Percentiles rank a stretch among this genome's conserved stretches.
phyloP scores from a whole-genome alignment of 306 rosid genomes.

The Vigna angularis region DNA sequence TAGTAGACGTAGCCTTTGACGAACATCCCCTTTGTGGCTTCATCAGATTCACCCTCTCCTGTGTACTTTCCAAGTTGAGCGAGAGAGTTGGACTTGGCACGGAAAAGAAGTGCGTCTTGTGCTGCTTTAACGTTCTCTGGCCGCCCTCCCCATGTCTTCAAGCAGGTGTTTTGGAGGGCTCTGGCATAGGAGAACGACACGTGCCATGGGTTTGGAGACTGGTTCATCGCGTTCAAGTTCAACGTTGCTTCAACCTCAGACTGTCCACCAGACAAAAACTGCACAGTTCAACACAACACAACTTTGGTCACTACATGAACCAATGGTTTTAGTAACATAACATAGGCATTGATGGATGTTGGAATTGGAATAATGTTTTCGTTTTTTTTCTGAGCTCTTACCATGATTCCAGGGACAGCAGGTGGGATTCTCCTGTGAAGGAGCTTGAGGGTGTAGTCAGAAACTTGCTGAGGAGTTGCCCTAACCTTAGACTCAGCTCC shows the following conservation, averaged over 20 bases:
- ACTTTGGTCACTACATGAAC: conserved; percentile 24
- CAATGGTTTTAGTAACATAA: neutral
- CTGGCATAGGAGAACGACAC: conserved; percentile 98
- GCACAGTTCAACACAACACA: conserved; percentile 15
- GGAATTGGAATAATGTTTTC: neutral
- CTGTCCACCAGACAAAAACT: conserved; percentile 99
- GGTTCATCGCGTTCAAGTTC: conserved; percentile 84
- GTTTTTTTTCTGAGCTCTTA: conserved; percentile 32
- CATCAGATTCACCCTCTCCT: conserved; percentile 92
- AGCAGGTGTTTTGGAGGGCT: conserved; percentile 91
- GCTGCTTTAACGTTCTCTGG: conserved; percentile 88
- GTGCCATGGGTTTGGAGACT: conserved; percentile 95
- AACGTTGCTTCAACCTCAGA: conserved; percentile 97
- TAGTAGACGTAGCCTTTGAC: conserved; percentile 87
- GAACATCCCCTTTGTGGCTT: conserved; percentile 81
- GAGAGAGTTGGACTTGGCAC: conserved; percentile 92
- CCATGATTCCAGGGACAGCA: conserved; percentile 98
- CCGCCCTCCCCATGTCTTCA: conserved; percentile 96
- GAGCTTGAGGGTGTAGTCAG: conserved; percentile 87
- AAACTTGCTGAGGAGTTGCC: conserved; percentile 77
- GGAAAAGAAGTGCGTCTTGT: conserved; percentile 74
- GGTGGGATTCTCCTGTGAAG: conserved; percentile 89
- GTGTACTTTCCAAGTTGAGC: conserved; percentile 98
- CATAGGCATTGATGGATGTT: neutral
- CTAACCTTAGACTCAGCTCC: conserved; percentile 87